These are phyloP conservation scores for Croton setiger DNA, from an alignment of 441 rosid genomes.

Conservation along the genomic window DNA sequence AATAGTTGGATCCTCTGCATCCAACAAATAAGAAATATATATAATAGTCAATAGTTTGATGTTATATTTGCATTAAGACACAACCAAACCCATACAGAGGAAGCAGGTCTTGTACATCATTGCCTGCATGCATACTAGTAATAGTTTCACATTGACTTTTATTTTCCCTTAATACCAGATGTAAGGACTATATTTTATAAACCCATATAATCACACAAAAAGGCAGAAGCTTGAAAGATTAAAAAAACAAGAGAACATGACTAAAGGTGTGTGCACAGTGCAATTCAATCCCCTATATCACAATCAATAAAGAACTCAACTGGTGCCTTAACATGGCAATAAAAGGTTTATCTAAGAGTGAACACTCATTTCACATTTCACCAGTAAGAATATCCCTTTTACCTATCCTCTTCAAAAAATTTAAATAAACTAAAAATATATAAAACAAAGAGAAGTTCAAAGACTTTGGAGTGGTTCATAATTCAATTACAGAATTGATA, in stretches of 20 bases:
- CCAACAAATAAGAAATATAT: constrained; percentile 15
- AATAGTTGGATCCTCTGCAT: constrained; percentile 58
- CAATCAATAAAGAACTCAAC: not conserved
- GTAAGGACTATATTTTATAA: not conserved
- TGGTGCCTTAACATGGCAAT: not conserved
- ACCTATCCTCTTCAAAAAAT: not conserved
- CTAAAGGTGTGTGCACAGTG: not conserved
- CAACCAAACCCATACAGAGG: not conserved
- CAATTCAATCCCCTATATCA: not conserved
- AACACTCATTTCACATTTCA: not conserved
- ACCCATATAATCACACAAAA: not conserved
- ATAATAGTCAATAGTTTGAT: not conserved
- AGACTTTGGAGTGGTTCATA: not conserved
- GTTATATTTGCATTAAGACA: not conserved
- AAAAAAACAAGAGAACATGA: not conserved
- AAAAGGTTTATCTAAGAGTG: not conserved
- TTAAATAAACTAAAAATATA: no score
- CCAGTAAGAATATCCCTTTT: not conserved
- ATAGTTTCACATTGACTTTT: not conserved
- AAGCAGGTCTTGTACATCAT: not conserved
- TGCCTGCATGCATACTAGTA: not conserved
- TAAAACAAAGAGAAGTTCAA: not conserved
- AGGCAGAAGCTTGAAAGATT: not conserved
- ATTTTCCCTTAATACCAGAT: not conserved
- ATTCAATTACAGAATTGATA: not conserved